These are phyloP conservation scores for Ambrosia trifida DNA, from an alignment of 129 eudicot genomes.

Conservation along the genomic window DNA sequence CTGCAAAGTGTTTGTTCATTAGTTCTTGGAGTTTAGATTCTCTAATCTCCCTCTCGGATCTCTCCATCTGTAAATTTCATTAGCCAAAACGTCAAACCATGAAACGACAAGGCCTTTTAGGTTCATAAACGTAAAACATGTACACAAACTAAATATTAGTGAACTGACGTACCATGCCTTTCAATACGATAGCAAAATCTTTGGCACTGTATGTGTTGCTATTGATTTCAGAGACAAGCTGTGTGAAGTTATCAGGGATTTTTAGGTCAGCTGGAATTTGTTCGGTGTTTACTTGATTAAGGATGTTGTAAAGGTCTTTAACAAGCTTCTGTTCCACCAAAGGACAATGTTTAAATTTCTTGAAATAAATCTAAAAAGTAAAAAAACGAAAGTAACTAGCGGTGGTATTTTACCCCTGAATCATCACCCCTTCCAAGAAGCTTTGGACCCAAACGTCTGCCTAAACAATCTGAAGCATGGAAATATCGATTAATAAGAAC, in stretches of 20 bases:
- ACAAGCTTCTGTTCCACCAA: slow-evolving; percentile 74
- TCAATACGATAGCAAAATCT: slow-evolving; percentile 77
- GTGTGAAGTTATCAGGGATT: slow-evolving; percentile 82
- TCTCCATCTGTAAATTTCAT: slow-evolving; percentile 71
- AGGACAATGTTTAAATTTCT: slow-evolving; percentile 17
- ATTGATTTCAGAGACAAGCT: slow-evolving; percentile 82
- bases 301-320: slow-evolving; percentile 73
- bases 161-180: slow-evolving; percentile 77
- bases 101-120: neutral
- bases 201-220: slow-evolving; percentile 74
- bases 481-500: slow-evolving; percentile 17
- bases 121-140: neutral
- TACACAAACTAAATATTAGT: neutral
- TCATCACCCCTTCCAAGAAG: slow-evolving; percentile 87
- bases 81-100: neutral
- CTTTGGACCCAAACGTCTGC: slow-evolving; percentile 97
- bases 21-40: slow-evolving; percentile 90
- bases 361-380: slow-evolving; percentile 20
- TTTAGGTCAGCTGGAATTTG: slow-evolving; percentile 66
- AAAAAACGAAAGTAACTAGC: slow-evolving; percentile 2
- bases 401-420: slow-evolving; percentile 69
- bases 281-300: slow-evolving; percentile 84
- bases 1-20: slow-evolving; percentile 96
- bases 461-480: slow-evolving; percentile 81
- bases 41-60: slow-evolving; percentile 81